A percentile compares a stretch with the other conserved stretches of the same genome.
phyloP scores from a whole-genome alignment of 1,139 yeast genomes.

The Lodderomyces elongisporus region DNA sequence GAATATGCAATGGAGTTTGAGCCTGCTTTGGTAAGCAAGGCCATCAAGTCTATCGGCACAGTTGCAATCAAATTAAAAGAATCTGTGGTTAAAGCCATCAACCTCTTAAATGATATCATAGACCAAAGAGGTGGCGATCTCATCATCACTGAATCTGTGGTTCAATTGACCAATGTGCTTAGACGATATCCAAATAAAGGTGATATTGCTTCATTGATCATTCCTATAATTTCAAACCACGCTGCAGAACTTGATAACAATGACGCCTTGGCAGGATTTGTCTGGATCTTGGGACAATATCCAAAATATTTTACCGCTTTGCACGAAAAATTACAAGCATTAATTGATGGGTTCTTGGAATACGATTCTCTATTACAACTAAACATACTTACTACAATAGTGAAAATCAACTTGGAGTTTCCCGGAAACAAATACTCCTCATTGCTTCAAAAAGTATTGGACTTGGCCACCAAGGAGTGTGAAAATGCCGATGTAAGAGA shows the following conservation, averaged over 20 bases:
- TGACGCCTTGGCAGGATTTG: constrained; percentile 69
- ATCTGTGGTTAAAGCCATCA: constrained; percentile 65
- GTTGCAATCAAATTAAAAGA: constrained; percentile 75
- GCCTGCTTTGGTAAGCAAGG: constrained; percentile 76
- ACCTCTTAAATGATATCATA: constrained; percentile 66
- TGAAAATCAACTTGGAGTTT: constrained; percentile 58
- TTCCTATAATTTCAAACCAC: constrained; percentile 63
- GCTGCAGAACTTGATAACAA: constrained; percentile 55
- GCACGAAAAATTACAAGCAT: constrained; percentile 37
- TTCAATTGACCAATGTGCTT: constrained; percentile 72
- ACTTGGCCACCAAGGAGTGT: constrained; percentile 71
- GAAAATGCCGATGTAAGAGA: constrained; percentile 93
- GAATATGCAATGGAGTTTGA: constrained; percentile 96
- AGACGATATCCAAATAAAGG: constrained; percentile 68
- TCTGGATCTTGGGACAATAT: constrained; percentile 89
- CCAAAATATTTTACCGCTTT: constrained; percentile 64
- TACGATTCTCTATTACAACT: constrained; percentile 75
- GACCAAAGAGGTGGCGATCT: constrained; percentile 72
- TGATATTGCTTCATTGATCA: constrained; percentile 57
- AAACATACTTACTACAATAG: constrained; percentile 70
- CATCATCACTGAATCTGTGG: constrained; percentile 73
- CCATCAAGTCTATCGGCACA: constrained; percentile 82
- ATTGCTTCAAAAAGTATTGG: constrained; percentile 66
- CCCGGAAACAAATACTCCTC: constrained; percentile 26
- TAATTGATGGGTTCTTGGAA: constrained; percentile 62